A percentile compares a stretch with the other conserved stretches of the same genome.
phyloP scores from a whole-genome alignment of 2,329 filamentous ascomycete genomes.

The Alternaria ventricosa region DNA sequence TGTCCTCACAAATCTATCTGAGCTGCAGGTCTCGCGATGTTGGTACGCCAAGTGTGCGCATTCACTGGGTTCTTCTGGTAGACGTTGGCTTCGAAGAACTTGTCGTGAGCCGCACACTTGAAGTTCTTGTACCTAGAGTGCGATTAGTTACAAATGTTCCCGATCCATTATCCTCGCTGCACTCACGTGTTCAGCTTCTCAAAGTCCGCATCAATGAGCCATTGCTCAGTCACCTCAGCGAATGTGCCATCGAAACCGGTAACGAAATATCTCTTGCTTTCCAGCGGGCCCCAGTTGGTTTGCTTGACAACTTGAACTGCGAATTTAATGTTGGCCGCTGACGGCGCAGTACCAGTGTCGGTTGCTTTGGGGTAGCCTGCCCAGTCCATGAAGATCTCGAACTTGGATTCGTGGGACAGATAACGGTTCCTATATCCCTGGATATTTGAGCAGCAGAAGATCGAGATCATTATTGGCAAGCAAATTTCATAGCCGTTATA shows the following conservation, averaged over 20 bases:
- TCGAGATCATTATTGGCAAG: conserved; percentile 17
- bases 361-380: conserved; percentile 31
- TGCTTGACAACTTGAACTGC: conserved; percentile 55
- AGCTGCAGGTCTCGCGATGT: conserved; percentile 51
- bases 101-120: conserved; percentile 53
- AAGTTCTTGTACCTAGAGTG: conserved; percentile 56
- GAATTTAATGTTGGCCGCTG: background rate
- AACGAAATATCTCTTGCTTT: conserved; percentile 55
- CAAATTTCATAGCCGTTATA: background rate
- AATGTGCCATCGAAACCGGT: conserved; percentile 26
- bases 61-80: conserved; percentile 58
- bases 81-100: conserved; percentile 59
- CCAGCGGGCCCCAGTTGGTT: conserved; percentile 55
- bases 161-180: background rate
- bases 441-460: conserved; percentile 28
- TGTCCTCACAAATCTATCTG: conserved; percentile 44
- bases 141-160: background rate
- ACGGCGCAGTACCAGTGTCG: background rate
- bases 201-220: conserved; percentile 53
- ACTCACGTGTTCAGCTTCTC: conserved; percentile 54
- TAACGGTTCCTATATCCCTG: conserved; percentile 17
- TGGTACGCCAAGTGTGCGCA: conserved; percentile 54
- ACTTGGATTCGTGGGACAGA: conserved; percentile 31
- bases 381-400: conserved; percentile 40
- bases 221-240: conserved; percentile 46